These are phyloP conservation scores for Paramecium caudatum DNA, from an alignment of 73 alveolate species.

Conservation along the genomic window DNA sequence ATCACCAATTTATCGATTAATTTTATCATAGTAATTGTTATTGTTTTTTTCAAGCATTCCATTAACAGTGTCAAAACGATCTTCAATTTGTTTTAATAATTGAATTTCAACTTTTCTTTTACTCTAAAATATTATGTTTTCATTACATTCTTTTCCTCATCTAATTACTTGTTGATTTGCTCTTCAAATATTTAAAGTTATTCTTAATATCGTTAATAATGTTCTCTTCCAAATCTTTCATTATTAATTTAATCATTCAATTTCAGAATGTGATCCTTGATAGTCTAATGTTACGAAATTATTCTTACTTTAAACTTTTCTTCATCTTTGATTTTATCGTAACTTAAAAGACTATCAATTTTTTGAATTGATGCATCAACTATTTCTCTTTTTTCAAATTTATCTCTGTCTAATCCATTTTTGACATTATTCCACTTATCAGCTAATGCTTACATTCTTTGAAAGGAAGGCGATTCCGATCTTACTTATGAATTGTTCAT, in stretches of 20 bases:
- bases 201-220: neutral
- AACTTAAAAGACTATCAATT: constrained; percentile 31
- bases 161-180: neutral
- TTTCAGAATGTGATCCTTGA: constrained; percentile 13
- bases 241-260: neutral
- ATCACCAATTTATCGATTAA: constrained; percentile 30
- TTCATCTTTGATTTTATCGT: constrained; percentile 62
- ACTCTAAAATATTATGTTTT: neutral
- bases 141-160: constrained; percentile 26
- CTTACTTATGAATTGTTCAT: constrained; percentile 33
- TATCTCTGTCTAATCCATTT: constrained; percentile 46
- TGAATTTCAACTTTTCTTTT: constrained; percentile 51
- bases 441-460: constrained; percentile 55
- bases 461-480: constrained; percentile 53
- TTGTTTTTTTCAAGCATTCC: constrained; percentile 55
- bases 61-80: constrained; percentile 30
- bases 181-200: constrained; percentile 9
- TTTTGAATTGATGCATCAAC: constrained; percentile 50
- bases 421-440: constrained; percentile 42
- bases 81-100: constrained; percentile 44
- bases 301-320: constrained; percentile 16
- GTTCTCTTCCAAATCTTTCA: constrained; percentile 41
- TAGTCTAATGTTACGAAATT: neutral
- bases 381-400: constrained; percentile 58
- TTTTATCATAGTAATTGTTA: constrained; percentile 15